phyloP scores from a whole-genome alignment of 176 grass and related monocot genomes.

The Tuctoria greenei region DNA sequence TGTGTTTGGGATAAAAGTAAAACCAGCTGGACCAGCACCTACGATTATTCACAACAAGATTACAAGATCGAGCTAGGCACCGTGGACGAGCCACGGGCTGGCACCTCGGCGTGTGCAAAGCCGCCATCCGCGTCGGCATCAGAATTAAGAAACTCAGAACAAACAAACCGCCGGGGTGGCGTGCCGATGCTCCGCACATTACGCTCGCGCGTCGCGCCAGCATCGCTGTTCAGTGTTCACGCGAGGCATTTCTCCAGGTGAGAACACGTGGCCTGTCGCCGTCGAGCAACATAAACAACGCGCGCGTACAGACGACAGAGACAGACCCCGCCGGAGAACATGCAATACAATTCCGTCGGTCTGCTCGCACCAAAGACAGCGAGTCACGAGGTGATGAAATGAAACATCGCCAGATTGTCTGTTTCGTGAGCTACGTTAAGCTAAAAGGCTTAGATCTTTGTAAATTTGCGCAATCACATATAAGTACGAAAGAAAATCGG shows the following conservation, averaged over 20 bases:
- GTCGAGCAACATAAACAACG: constrained; percentile 1
- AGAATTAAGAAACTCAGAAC: background rate
- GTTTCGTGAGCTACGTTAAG: background rate
- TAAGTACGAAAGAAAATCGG: too few relatives aligned
- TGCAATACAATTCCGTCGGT: background rate
- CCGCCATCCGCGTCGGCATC: background rate
- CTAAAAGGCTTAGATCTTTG: background rate
- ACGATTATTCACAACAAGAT: too few relatives aligned
- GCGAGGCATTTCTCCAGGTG: background rate
- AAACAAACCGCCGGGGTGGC: background rate
- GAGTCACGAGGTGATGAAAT: background rate
- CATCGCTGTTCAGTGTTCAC: constrained; percentile 18
- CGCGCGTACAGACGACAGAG: background rate
- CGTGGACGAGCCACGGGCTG: background rate
- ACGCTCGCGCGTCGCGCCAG: constrained; percentile 1
- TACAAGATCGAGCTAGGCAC: background rate
- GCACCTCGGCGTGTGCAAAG: background rate
- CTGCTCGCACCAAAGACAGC: background rate
- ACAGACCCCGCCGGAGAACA: background rate
- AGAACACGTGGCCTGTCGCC: constrained; percentile 11
- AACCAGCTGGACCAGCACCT: background rate
- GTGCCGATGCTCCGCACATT: background rate
- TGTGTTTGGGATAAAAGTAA: too few relatives aligned
- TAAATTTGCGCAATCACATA: background rate
- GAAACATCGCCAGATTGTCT: background rate